A percentile compares a stretch with the other conserved stretches of the same genome.
phyloP scores from a whole-genome alignment of 495 filamentous ascomycete genomes.

The Hypoxylon trugodes region DNA sequence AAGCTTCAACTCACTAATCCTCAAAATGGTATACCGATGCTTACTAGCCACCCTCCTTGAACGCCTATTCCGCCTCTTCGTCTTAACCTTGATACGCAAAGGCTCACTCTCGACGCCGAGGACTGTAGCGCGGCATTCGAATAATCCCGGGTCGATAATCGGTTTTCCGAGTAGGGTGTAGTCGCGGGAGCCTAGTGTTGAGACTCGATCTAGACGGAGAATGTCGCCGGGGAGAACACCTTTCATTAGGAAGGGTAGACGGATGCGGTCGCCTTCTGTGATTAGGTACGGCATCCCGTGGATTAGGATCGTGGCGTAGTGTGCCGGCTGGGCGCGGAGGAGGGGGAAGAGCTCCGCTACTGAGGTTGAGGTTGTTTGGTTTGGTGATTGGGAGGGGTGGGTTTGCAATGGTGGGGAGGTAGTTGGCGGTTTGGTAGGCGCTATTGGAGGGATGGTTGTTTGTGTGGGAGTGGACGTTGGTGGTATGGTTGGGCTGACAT shows the following conservation, averaged over 20 bases:
- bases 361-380: constrained; percentile 56
- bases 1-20: constrained; percentile 81
- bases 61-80: constrained; percentile 83
- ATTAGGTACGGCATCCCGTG: constrained; percentile 91
- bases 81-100: constrained; percentile 88
- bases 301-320: constrained; percentile 89
- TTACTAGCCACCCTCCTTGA: constrained; percentile 81
- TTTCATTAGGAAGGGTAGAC: constrained; percentile 95
- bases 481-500: constrained; percentile 40
- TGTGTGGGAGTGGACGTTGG: constrained; percentile 31
- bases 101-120: constrained; percentile 89
- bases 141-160: constrained; percentile 81
- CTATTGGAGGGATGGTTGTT: constrained; percentile 46
- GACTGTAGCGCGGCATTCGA: constrained; percentile 86
- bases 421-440: constrained; percentile 51
- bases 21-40: constrained; percentile 85
- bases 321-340: constrained; percentile 76
- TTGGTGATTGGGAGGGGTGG: constrained; percentile 38
- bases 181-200: constrained; percentile 81
- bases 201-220: constrained; percentile 84
- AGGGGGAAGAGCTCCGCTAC: constrained; percentile 77
- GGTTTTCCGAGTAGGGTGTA: constrained; percentile 84
- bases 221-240: constrained; percentile 82
- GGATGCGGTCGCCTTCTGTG: constrained; percentile 82
- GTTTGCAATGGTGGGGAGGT: constrained; percentile 35